Percentiles rank a stretch among this genome's conserved stretches.
These are phyloP conservation scores for Wickerhamomyces xylosicus DNA, from an alignment of 805 yeast species.

Conservation along the genomic window DNA sequence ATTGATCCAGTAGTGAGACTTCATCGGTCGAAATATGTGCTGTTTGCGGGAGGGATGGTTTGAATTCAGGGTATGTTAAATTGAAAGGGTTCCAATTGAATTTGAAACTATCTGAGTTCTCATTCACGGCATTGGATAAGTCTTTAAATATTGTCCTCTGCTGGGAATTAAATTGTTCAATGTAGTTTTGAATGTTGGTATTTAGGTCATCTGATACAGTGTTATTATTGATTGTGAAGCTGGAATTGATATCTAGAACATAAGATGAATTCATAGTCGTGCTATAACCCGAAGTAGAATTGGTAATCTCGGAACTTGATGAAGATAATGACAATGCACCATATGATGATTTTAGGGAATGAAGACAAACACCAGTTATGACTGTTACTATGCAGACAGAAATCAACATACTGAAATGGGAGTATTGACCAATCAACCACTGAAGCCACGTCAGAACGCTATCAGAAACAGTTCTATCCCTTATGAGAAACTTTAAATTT, in stretches of 20 bases:
- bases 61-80: neutral
- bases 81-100: neutral
- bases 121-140: neutral
- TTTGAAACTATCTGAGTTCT: neutral
- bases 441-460: too few relatives aligned
- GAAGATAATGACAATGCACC: too few relatives aligned
- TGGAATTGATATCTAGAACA: neutral
- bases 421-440: neutral
- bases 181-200: neutral
- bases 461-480: neutral
- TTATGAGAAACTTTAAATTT: neutral
- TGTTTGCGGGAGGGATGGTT: neutral
- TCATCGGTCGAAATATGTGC: neutral
- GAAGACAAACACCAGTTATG: neutral
- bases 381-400: neutral
- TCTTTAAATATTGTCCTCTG: neutral
- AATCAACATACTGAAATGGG: neutral
- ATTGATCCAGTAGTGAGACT: neutral
- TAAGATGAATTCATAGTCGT: too few relatives aligned
- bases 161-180: neutral
- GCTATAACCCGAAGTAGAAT: too few relatives aligned
- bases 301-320: too few relatives aligned
- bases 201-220: too few relatives aligned
- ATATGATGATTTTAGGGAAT: too few relatives aligned
- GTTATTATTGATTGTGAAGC: neutral